Percentiles rank a stretch among this genome's conserved stretches.
phyloP scores from a whole-genome alignment of 768 basidiomycete genomes.

The Psilocybe tampanensis region DNA sequence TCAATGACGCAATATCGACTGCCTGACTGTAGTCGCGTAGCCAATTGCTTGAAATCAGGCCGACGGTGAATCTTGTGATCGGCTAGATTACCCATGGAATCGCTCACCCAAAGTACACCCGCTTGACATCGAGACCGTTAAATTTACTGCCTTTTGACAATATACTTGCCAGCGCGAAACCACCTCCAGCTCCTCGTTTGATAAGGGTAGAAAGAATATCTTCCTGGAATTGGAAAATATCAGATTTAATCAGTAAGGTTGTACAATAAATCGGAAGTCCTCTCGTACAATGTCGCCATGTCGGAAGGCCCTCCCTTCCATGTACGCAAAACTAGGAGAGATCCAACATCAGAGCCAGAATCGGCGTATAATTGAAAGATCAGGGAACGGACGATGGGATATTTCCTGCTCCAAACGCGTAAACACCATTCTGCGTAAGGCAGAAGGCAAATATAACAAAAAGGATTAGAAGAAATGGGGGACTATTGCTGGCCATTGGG shows the following conservation, averaged over 20 bases:
- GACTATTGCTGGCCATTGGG: constrained; percentile 35
- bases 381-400: constrained; percentile 65
- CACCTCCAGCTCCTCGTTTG: constrained; percentile 56
- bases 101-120: constrained; percentile 78
- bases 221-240: constrained; percentile 49
- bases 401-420: constrained; percentile 85
- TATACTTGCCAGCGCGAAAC: constrained; percentile 59
- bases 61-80: constrained; percentile 1
- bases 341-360: constrained; percentile 14
- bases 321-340: constrained; percentile 66
- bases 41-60: constrained; percentile 63
- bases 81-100: background rate
- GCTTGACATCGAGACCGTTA: constrained; percentile 77
- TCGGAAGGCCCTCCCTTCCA: constrained; percentile 84
- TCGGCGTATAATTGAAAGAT: constrained; percentile 14
- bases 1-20: constrained; percentile 79
- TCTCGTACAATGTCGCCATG: constrained; percentile 84
- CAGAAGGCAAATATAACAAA: constrained; percentile 57
- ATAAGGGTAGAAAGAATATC: constrained; percentile 63
- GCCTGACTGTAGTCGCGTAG: constrained; percentile 89
- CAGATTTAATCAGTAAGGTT: background rate
- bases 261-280: background rate
- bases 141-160: constrained; percentile 72
- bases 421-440: constrained; percentile 57
- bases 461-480: constrained; percentile 44